These are phyloP conservation scores for Kurtzmaniella quercitrusa DNA, from an alignment of 1,139 yeast species.

Conservation along the genomic window DNA sequence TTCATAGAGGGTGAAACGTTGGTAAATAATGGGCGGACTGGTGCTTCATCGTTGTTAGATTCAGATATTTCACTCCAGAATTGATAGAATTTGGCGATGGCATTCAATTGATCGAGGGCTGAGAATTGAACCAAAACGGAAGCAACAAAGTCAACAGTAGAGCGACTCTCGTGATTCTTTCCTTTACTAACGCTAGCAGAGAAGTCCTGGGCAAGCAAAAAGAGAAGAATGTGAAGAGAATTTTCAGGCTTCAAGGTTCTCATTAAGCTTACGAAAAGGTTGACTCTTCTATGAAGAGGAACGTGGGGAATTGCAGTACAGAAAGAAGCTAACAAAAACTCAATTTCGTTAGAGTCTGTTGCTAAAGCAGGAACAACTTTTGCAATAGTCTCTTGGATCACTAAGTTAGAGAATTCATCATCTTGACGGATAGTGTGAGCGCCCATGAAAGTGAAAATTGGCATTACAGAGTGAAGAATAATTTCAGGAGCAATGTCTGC, in stretches of 20 bases:
- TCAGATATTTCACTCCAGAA: slow-evolving; percentile 52
- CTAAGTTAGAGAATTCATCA: slow-evolving; percentile 89
- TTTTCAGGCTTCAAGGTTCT: slow-evolving; percentile 67
- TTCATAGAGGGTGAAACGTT: slow-evolving; percentile 30
- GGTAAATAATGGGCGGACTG: not conserved
- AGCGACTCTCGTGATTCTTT: slow-evolving; percentile 60
- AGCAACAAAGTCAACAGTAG: slow-evolving; percentile 66
- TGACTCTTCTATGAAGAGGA: slow-evolving; percentile 93
- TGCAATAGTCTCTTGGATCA: slow-evolving; percentile 86
- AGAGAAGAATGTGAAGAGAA: slow-evolving; percentile 69
- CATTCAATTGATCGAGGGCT: slow-evolving; percentile 63
- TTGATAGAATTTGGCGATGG: slow-evolving; percentile 51
- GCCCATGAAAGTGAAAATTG: slow-evolving; percentile 98
- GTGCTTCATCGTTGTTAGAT: not conserved
- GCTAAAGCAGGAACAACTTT: slow-evolving; percentile 91
- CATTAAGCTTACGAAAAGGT: slow-evolving; percentile 73
- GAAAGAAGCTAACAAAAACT: slow-evolving; percentile 81
- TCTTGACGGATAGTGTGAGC: slow-evolving; percentile 96
- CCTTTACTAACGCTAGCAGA: slow-evolving; percentile 49
- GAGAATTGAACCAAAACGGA: slow-evolving; percentile 65
- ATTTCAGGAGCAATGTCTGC: slow-evolving; percentile 89
- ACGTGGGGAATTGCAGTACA: slow-evolving; percentile 92
- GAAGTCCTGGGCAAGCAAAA: slow-evolving; percentile 77
- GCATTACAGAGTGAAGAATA: slow-evolving; percentile 95
- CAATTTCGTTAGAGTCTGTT: slow-evolving; percentile 63